Base-by-base conservation (phyloP, 768 basidiomycete genomes). In the Suillus bovinus region DNA sequence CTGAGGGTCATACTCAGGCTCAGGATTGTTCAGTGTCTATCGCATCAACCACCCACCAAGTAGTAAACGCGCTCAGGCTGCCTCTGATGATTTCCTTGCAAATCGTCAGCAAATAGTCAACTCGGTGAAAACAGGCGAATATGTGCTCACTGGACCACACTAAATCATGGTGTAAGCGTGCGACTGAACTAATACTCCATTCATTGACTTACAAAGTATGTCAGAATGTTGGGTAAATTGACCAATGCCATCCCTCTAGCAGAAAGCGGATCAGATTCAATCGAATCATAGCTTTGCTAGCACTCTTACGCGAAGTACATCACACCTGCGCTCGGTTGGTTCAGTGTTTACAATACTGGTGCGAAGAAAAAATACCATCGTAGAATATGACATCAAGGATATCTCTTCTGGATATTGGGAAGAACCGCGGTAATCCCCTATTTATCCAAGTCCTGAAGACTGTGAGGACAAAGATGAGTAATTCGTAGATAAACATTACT, bases 261-360 rank as follows among this genome's bases (percentile, higher is more conserved):
- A 27, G 22, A 59, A 42, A 16, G 22, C 5, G 31, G 38, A 24
- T 36, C 34, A 63, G 13, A n/a, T 27, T n/a, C 24, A 41, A 61
- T 17, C 31, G 27, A n/a, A n/a, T n/a, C 44, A 50, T 20, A 24
- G 17, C 50, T 3, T 58, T 5, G 84, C 27, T 33, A 38, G 20
- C 59, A 49, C 38, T 14, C 83, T 73, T 63, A 86, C 84, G 77
- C 81, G 64, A 83, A 86, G 67, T 86, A 86, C 31, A 86, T 67
- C 1, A 83, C 81, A 59, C 84, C 85, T 85, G 60, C 24, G 27
- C 20, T 13, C 16, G 44, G 29, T 27, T 52, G 20, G 39, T 16
- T 47, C 22, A 50, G 24, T 53, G 8, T 33, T 34, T 16, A 53
- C 52, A 33, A 8, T 50, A 33, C 36, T 24, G 16, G 38, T 4